Evolutionary conservation across 345 rosid species (phyloP).

Genomic region (Orychophragmus violaceus): DNA sequence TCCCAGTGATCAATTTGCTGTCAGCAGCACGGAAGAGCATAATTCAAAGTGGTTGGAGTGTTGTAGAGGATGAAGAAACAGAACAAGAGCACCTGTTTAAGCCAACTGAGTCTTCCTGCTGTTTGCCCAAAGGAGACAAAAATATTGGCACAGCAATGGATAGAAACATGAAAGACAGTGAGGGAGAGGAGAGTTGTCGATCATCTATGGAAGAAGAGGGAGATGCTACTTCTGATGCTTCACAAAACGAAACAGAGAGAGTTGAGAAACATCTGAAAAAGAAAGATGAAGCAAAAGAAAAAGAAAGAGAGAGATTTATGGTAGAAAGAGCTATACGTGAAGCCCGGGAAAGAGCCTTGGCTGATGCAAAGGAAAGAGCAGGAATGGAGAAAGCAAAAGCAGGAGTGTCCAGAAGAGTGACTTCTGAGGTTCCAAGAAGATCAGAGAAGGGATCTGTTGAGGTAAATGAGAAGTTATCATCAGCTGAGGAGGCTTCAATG

Average conservation of each 20-base stretch:
- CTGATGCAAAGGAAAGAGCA: conserved; percentile 79
- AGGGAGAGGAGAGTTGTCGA: conserved; percentile 35
- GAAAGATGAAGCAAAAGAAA: conserved; percentile 49
- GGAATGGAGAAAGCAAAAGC: conserved; percentile 65
- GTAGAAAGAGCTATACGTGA: conserved; percentile 93
- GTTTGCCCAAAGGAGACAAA: conserved; percentile 27
- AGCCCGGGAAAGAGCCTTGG: conserved; percentile 91
- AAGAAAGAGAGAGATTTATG: conserved; percentile 59
- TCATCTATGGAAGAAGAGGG: conserved; percentile 39
- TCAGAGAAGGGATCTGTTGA: conserved; percentile 47
- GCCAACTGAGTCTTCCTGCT: conserved; percentile 29
- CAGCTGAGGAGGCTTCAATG: conserved; percentile 36
- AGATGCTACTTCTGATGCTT: conserved; percentile 32
- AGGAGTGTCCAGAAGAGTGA: conserved; percentile 49
- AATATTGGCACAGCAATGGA: conserved; percentile 21
- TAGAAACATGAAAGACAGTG: conserved; percentile 22
- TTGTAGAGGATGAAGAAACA: conserved; percentile 22
- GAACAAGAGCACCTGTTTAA: conserved; percentile 23
- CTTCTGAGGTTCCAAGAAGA: conserved; percentile 52
- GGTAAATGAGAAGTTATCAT: conserved; percentile 36
- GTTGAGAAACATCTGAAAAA: conserved; percentile 31
- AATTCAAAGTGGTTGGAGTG: conserved; percentile 35
- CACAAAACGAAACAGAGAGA: conserved; percentile 36
- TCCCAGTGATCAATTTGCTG: conserved; percentile 26
- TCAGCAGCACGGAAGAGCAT: conserved; percentile 31